Base-by-base conservation (phyloP, 305 asterid genomes). In the Nicotiana rustica region DNA sequence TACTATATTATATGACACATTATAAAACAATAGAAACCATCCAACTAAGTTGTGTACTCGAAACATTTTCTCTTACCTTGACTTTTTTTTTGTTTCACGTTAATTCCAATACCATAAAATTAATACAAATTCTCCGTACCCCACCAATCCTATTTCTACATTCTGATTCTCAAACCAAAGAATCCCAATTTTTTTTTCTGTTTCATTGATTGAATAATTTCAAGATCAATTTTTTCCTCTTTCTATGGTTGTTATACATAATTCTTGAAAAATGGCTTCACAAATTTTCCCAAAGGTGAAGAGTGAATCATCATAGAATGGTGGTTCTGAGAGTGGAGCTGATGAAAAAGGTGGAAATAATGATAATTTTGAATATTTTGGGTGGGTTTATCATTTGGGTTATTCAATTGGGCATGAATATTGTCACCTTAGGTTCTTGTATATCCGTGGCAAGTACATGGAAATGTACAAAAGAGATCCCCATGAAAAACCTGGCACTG, bases 401-500 rank as follows among this genome's bases (percentile, higher is more conserved):
- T 91, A 92, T 88, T 91, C 97, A 70, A 90, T 95, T 75, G 99
- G 99, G 41, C 99, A 83, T 57, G 97, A 95, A 73, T 95, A 87
- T 86, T 94, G 97, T 87, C 97, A 92, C 86, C 86, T 92, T 62
- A 90, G 99, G 3, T 95, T 88, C 81, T 94, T 95, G 56, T 61
- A 65, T 62, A 93, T 95, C 59, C 93, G 95, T 29, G 98, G 98
- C 33, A 90, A 88, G 90, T 82, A 86, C 78, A 81, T 92, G 80
- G 91, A 90, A 91, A 95, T 95, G 98, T 93, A 92, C 83, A 94
- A 94, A 84, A 89, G 97, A 62, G 98, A 95, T 4, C 99, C 99
- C 5, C 86, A 81, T 35, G 94, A 92, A 19, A 81, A 89, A 38
- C 97, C 95, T 69, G 97, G 92, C 86, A 83, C 84, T 82, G 98